phyloP scores from a whole-genome alignment of 179 eudicot genomes.

The Silene noctiflora region DNA sequence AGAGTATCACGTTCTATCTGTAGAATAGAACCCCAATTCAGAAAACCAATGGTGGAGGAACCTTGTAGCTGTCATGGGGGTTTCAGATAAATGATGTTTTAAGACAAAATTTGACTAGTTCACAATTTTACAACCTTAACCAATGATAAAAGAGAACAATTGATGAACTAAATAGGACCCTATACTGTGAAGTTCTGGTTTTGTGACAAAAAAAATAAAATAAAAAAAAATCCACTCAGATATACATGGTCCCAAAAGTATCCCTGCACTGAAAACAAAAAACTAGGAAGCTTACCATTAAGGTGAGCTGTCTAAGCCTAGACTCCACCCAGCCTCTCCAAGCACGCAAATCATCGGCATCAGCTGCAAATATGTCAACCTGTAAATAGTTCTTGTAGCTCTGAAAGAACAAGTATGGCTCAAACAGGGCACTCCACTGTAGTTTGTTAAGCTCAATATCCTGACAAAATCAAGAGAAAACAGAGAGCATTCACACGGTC shows the following conservation, averaged over 20 bases:
- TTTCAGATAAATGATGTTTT: no score
- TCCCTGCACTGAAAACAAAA: background rate
- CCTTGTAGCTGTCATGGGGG: background rate
- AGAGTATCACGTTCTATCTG: constrained; percentile 83
- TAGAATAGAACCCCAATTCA: constrained; percentile 5
- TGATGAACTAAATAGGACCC: background rate
- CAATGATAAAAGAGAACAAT: no score
- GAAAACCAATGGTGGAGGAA: background rate
- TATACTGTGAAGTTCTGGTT: background rate
- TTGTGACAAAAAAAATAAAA: background rate
- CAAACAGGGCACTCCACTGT: constrained; percentile 62
- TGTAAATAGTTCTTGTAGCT: constrained; percentile 83
- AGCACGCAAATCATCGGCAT: constrained; percentile 70
- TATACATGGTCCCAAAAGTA: no score
- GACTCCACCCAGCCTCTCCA: constrained; percentile 99
- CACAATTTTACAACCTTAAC: no score
- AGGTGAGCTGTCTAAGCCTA: constrained; percentile 73
- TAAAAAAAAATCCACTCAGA: no score
- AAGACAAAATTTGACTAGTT: no score
- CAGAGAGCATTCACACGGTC: constrained; percentile 8
- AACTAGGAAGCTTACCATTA: constrained; percentile 49
- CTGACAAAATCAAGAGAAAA: constrained; percentile 30
- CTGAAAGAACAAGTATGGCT: constrained; percentile 67
- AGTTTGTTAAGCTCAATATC: constrained; percentile 68
- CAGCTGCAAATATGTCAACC: constrained; percentile 71